Conservation (phyloP, 2,329 filamentous ascomycete genomes). For the Whalleya microplaca region DNA sequence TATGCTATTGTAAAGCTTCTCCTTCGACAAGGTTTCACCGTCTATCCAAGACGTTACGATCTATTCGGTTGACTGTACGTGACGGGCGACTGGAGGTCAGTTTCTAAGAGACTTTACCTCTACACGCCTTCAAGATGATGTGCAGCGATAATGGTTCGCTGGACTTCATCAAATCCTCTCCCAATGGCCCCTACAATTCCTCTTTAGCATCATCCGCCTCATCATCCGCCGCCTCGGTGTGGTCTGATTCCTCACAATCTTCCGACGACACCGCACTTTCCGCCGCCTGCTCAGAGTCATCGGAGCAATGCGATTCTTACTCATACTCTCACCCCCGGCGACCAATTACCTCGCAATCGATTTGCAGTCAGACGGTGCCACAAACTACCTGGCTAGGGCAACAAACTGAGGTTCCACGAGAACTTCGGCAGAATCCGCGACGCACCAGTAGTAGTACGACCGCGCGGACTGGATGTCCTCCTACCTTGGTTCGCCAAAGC, state of each 20-base stretch:
- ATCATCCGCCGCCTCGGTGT: constrained; percentile 76
- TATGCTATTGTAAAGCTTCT: constrained; percentile 47
- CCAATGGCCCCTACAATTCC: constrained; percentile 66
- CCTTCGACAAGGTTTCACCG: constrained; percentile 47
- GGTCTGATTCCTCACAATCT: constrained; percentile 74
- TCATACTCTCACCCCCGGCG: constrained; percentile 42
- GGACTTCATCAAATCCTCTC: constrained; percentile 52
- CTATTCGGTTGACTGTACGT: constrained; percentile 54
- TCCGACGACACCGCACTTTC: constrained; percentile 71
- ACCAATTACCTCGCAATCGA: constrained; percentile 38
- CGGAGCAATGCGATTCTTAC: constrained; percentile 51
- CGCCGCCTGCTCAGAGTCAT: constrained; percentile 59
- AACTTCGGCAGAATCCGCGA: constrained; percentile 68
- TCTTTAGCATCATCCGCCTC: constrained; percentile 76
- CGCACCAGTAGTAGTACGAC: constrained; percentile 59
- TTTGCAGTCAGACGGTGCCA: constrained; percentile 36
- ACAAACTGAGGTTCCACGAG: constrained; percentile 55
- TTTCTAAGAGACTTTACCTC: constrained; percentile 31
- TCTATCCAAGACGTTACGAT: constrained; percentile 43
- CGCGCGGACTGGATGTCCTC: constrained; percentile 65
- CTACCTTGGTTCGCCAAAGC: constrained; percentile 79
- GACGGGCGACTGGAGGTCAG: constrained; percentile 60
- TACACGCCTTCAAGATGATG: constrained; percentile 59
- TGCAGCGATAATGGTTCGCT: constrained; percentile 57
- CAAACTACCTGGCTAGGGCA: constrained; percentile 40